Evolutionary conservation across 2,329 filamentous ascomycete species (phyloP).

Genomic region (Conoideocrella luteorostrata): DNA sequence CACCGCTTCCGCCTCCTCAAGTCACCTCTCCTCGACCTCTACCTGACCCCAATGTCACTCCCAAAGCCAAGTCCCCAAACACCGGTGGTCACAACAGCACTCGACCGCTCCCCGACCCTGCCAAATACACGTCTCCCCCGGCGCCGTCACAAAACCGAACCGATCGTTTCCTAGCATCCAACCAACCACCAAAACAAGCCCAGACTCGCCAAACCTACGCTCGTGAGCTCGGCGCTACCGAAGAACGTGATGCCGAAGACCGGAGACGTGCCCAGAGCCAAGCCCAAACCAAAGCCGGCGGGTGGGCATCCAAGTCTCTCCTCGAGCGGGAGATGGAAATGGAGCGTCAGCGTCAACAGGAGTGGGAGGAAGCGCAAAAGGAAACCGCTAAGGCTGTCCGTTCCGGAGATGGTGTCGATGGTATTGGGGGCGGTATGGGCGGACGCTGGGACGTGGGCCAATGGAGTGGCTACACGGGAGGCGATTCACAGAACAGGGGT

Average conservation of each 20-base stretch:
- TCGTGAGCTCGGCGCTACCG: constrained; percentile 47
- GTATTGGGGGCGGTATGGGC: constrained; percentile 58
- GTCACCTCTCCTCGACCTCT: constrained; percentile 30
- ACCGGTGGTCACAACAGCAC: constrained; percentile 22
- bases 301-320: constrained; percentile 61
- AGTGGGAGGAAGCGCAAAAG: constrained; percentile 73
- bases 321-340: constrained; percentile 77
- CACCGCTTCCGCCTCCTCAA: neutral
- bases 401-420: constrained; percentile 49
- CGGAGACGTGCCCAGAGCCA: constrained; percentile 53
- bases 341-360: constrained; percentile 67
- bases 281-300: constrained; percentile 53
- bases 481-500: constrained; percentile 67
- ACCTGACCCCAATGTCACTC: constrained; percentile 28
- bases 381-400: constrained; percentile 51
- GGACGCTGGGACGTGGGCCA: constrained; percentile 72
- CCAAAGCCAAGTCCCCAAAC: constrained; percentile 30
- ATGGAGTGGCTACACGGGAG: constrained; percentile 68
- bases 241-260: constrained; percentile 58
- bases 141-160: constrained; percentile 39
- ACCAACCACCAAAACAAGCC: constrained; percentile 40
- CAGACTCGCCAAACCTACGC: constrained; percentile 44
- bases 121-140: constrained; percentile 22
- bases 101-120: constrained; percentile 50
- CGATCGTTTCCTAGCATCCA: constrained; percentile 50